Percentiles rank a stretch among this genome's conserved stretches.
phyloP scores from a whole-genome alignment of 805 yeast genomes.

The Wickerhamomyces bovis region DNA sequence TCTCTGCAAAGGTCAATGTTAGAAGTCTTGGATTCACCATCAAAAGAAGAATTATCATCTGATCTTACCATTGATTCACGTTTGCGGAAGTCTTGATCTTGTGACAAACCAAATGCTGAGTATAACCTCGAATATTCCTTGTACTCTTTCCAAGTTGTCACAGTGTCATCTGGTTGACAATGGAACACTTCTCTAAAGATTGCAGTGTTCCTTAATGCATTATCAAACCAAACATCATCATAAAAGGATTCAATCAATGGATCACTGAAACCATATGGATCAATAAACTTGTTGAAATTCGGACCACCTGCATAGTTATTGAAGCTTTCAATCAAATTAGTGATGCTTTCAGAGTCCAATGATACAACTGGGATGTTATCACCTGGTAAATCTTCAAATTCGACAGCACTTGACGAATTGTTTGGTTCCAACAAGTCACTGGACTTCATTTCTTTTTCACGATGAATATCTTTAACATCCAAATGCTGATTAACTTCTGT shows the following conservation, averaged over 20 bases:
- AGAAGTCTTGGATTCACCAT: neutral
- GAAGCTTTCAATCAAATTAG: constrained; percentile 33
- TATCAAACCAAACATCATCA: constrained; percentile 79
- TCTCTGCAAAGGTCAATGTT: neutral
- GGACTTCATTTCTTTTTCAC: neutral
- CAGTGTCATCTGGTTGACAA: constrained; percentile 91
- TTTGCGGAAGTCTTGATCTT: constrained; percentile 22
- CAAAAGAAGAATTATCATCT: constrained; percentile 1
- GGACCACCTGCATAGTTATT: constrained; percentile 28
- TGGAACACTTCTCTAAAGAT: constrained; percentile 83
- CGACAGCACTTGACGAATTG: constrained; percentile 3
- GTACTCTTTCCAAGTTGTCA: constrained; percentile 86
- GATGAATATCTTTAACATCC: neutral
- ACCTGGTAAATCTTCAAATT: constrained; percentile 20
- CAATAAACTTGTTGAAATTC: constrained; percentile 46
- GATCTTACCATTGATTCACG: constrained; percentile 7
- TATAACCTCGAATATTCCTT: constrained; percentile 59
- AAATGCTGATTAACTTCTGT: neutral
- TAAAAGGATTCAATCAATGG: constrained; percentile 79
- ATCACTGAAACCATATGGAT: constrained; percentile 85
- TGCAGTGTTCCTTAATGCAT: constrained; percentile 77
- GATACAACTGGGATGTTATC: constrained; percentile 34
- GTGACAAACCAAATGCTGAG: constrained; percentile 44
- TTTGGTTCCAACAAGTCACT: constrained; percentile 1
- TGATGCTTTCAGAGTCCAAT: constrained; percentile 37